Evolutionary conservation across 371 early-diverging fungal genomes (phyloP).

Genomic region (Actinomucor elegans): DNA sequence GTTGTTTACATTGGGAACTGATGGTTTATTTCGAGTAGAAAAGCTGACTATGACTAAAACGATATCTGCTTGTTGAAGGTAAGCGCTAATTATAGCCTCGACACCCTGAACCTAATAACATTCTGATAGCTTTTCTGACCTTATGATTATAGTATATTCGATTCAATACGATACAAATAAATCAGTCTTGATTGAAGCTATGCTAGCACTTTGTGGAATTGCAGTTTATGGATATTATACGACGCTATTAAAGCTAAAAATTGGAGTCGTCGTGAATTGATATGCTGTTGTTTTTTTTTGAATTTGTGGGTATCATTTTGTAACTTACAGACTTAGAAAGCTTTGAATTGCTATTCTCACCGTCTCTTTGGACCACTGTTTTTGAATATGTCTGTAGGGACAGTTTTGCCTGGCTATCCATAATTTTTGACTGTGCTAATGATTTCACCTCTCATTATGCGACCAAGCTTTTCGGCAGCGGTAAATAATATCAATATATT

Average conservation of each 20-base stretch:
- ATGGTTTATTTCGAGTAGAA: constrained; percentile 66
- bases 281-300: constrained; percentile 81
- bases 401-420: constrained; percentile 79
- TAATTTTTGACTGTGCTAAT: constrained; percentile 80
- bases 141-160: constrained; percentile 55
- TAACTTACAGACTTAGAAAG: constrained; percentile 67
- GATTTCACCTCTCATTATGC: constrained; percentile 80
- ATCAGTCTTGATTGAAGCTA: constrained; percentile 59
- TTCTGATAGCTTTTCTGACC: constrained; percentile 51
- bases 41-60: constrained; percentile 53
- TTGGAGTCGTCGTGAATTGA: constrained; percentile 71
- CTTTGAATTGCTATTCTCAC: constrained; percentile 62
- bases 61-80: constrained; percentile 60
- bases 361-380: constrained; percentile 60
- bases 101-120: background rate
- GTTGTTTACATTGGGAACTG: constrained; percentile 76
- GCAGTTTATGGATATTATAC: constrained; percentile 82
- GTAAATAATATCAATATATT: too few species aligned
- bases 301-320: constrained; percentile 74
- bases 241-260: constrained; percentile 66
- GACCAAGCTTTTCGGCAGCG: constrained; percentile 75
- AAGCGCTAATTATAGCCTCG: background rate
- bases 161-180: constrained; percentile 26
- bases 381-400: constrained; percentile 77
- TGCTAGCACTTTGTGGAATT: constrained; percentile 71